A percentile compares a stretch with the other conserved stretches of the same genome.
phyloP scores from a whole-genome alignment of 2,329 filamentous ascomycete species.

The Ophiocordyceps australis region DNA sequence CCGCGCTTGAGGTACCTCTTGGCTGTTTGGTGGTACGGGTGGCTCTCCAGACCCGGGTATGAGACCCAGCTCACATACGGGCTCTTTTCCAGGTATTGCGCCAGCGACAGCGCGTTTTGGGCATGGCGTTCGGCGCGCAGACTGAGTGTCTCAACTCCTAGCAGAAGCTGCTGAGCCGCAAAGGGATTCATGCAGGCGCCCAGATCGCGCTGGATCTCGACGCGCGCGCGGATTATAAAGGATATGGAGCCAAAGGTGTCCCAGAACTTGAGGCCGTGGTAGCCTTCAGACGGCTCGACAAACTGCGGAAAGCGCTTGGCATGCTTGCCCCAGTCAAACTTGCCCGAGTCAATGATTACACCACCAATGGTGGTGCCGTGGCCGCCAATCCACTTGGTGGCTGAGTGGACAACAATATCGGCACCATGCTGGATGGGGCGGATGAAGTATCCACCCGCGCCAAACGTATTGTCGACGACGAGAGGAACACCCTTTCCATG shows the following conservation, averaged over 20 bases:
- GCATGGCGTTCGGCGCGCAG: constrained; percentile 76
- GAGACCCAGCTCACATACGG: constrained; percentile 82
- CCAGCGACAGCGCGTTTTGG: constrained; percentile 62
- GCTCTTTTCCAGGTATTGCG: constrained; percentile 68
- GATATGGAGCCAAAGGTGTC: constrained; percentile 73
- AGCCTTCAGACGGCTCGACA: constrained; percentile 71
- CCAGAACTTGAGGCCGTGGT: constrained; percentile 88
- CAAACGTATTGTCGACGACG: constrained; percentile 84
- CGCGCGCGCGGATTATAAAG: constrained; percentile 70
- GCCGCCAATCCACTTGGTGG: constrained; percentile 93
- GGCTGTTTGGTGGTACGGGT: constrained; percentile 60
- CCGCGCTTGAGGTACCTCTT: constrained; percentile 77
- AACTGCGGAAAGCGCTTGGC: constrained; percentile 81
- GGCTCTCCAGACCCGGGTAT: constrained; percentile 74
- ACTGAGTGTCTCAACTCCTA: constrained; percentile 80
- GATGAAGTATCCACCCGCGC: constrained; percentile 76
- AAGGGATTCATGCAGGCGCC: constrained; percentile 77
- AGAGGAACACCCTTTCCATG: constrained; percentile 49
- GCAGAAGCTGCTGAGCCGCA: constrained; percentile 75
- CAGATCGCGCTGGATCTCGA: constrained; percentile 79
- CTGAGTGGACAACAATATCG: constrained; percentile 86
- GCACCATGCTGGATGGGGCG: constrained; percentile 79
- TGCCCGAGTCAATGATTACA: constrained; percentile 72
- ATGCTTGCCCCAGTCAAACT: constrained; percentile 85
- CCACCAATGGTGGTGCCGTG: constrained; percentile 87